Base-by-base conservation (phyloP, 306 rosid species). In the Pueraria montana region DNA sequence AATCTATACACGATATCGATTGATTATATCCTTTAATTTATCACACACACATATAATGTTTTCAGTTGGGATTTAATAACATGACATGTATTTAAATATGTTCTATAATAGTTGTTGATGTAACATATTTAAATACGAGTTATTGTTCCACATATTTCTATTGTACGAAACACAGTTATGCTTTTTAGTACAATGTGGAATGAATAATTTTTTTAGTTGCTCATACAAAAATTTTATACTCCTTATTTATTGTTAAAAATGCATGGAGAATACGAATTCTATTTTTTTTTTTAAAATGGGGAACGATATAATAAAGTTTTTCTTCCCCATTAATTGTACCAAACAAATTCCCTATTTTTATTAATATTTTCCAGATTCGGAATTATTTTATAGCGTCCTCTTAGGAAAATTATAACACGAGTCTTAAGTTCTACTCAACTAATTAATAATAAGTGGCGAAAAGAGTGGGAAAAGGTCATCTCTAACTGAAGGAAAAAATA, bases 371-470 rank as follows among this genome's bases (percentile, higher is more conserved):
- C 11, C 26, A 42, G 2, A 67, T 55, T 76, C 0, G 2, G 40
- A 53, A 55, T 43, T 43, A 56, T 24, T 80, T 56, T 74, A 6
- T 13, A n/a, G 24, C 59, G 27, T 59, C 43, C 1, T 10, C 3
- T 36, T 71, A 40, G 27, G 67, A 46, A 69, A 46, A 23, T 48
- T 76, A 62, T 43, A 42, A 58, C 43, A 18, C 21, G n/a, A 67
- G 64, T 53, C 88, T 82, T 85, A 36, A 75, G 68, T 52, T 85
- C 43, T 82, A 85, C 85, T 85, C 90, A 76, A 84, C 65, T 78
- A 79, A 74, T 61, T 82, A 42, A 81, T 48, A 56, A 64, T 71
- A 65, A 53, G 64, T 12, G 55, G 17, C 26, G 38, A 73, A 73
- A 71, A 58, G 53, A 17, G 52, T n/a, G 69, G 38, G 67, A 73